Evolutionary conservation across 257 asterid species (phyloP), one percentile per base, ranked within the genome.

Genomic region (Eucommia ulmoides): DNA sequence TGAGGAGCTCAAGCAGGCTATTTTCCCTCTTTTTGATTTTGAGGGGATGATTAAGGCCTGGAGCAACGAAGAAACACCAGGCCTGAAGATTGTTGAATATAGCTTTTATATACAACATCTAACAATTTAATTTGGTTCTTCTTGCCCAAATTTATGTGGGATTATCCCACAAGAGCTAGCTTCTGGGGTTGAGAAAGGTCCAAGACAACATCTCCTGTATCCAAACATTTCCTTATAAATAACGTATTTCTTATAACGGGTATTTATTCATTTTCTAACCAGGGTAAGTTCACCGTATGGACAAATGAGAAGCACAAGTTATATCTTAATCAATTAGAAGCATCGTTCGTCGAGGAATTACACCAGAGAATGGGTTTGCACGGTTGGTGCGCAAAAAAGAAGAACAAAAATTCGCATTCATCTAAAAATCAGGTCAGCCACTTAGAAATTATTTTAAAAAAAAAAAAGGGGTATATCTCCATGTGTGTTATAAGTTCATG

Each of bases 251-350:
- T 15, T 20, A 19, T 18, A 21, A 22, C 42, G 26, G 12, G 41
- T 51, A 24, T 44, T 15, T 18, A 17, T 6, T 42, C 47, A 1
- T 29, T 20, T 51, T 71, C 50, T 44, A 18, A 22, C 47, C 84
- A 87, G 97, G 82, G 60, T 20, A 48, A 66, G 48, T 20, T 49
- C 63, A 33, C 63, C 41, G 67, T 53, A 62, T 83, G 91, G 97
- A 81, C 97, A 47, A 62, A 87, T 60, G 81, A 76, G 75, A 73
- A 63, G 74, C 97, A 87, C 74, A 70, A 73, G 58, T 60, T 56
- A 29, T 83, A 68, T 69, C 85, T 87, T 50, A 65, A 74, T 62
- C 51, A 52, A 54, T 71, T 87, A 73, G 97, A 87, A 60, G 78
- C 64, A 55, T 81, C 94, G 46, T 83, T 83, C 67, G 71, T 81